Base-by-base conservation (phyloP, 345 rosid species). In the Acer negundo region DNA sequence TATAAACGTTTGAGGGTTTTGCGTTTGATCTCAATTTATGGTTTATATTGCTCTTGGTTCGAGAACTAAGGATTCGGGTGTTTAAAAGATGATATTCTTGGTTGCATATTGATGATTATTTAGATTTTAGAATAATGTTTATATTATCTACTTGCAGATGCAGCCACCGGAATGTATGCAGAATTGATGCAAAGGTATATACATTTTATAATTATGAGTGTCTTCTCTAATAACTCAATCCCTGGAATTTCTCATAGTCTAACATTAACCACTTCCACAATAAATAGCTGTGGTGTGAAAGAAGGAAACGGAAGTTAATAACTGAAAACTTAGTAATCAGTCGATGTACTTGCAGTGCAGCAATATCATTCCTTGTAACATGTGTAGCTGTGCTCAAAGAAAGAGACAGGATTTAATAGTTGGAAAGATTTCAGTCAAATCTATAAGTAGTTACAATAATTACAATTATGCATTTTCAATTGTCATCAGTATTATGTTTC, bases 91-190 rank as follows among this genome's bases (percentile, higher is more conserved):
- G 12, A 12, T 7, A 61, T 61, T 20, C 77, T 62, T 75, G 62
- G 24, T 62, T 68, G 40, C 24, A 59, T 65, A 6, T 7, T 70
- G 28, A 19, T 49, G 7, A 15, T 42, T 55, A 12, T 69, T 51
- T 59, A 58, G 65, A 69, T 11, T 78, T 51, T 59, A 58, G 65
- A 69, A 10, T 78, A 75, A 51, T 40, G 40, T 58, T 61, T 72
- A 20, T n/a, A 74, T 78, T 22, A 7, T 17, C 28, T 19, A 65
- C 75, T 63, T 81, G 79, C 85, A 95, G 98, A 95, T 85, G 98
- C 97, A 72, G 97, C 97, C 77, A 91, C 95, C 22, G 97, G 98
- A 78, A 85, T 91, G 87, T 95, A 91, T 80, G 86, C 97, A 51
- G 91, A 91, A 77, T 78, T 95, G 75, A 84, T 93, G 87, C 91